A percentile compares a stretch with the other conserved stretches of the same genome.
These are phyloP conservation scores for Daldinia sp. DNA, from an alignment of 2,329 filamentous ascomycete species.

Conservation along the genomic window DNA sequence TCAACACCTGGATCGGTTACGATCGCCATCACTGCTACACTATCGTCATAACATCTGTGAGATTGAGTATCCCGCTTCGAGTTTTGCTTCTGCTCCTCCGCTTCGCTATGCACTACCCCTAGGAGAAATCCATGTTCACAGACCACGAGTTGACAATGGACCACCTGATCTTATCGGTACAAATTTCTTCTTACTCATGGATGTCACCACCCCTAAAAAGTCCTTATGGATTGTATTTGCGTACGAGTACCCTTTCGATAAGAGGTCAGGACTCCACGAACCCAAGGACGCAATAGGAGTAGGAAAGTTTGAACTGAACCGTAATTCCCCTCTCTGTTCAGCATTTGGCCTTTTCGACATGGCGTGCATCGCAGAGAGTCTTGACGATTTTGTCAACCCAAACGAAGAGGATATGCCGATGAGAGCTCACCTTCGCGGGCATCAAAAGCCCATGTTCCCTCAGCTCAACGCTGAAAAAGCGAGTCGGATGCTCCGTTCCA, in stretches of 20 bases:
- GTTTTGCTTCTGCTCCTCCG: neutral
- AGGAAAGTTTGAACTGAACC: neutral
- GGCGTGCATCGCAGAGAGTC: neutral
- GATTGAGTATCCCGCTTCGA: neutral
- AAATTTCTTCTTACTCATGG: constrained; percentile 17
- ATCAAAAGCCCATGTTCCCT: neutral
- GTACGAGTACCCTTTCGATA: neutral
- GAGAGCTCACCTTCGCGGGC: neutral
- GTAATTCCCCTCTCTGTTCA: neutral
- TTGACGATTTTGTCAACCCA: neutral
- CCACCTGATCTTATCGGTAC: neutral
- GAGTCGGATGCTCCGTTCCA: neutral
- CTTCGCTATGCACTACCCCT: neutral
- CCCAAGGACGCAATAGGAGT: neutral
- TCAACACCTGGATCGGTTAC: neutral
- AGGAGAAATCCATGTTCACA: constrained; percentile 1
- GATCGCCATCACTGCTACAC: neutral
- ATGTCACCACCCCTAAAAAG: constrained; percentile 6
- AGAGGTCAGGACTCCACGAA: neutral
- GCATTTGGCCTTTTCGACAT: neutral
- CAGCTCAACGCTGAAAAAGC: neutral
- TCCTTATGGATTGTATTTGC: constrained; percentile 18
- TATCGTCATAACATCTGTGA: neutral
- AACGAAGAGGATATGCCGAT: neutral
- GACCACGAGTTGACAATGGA: neutral